phyloP scores from a whole-genome alignment of 805 yeast genomes.

The Starmera pachycereana region DNA sequence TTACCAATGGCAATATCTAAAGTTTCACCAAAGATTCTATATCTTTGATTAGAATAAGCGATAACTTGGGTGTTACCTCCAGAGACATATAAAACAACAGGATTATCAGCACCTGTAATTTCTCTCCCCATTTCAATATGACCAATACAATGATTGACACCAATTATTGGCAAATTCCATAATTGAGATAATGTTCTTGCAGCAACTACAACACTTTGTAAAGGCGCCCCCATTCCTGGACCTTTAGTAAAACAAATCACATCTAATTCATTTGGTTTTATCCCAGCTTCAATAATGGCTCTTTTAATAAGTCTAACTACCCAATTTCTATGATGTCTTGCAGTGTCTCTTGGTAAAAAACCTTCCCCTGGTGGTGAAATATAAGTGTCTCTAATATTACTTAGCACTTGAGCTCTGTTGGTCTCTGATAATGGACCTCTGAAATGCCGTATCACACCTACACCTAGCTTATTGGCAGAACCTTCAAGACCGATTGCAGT shows the following conservation, averaged over 20 bases:
- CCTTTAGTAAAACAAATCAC: constrained; percentile 94
- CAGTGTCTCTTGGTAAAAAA: constrained; percentile 91
- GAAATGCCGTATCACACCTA: constrained; percentile 78
- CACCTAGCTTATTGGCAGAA: constrained; percentile 93
- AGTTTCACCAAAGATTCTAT: constrained; percentile 98
- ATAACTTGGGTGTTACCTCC: constrained; percentile 99
- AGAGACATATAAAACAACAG: constrained; percentile 92
- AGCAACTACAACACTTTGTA: constrained; percentile 85
- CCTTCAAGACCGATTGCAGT: constrained; percentile 92
- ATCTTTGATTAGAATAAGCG: constrained; percentile 88
- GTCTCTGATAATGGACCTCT: constrained; percentile 42
- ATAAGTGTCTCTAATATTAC: constrained; percentile 94
- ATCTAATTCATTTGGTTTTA: constrained; percentile 44
- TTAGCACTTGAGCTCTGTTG: constrained; percentile 63
- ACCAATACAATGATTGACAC: constrained; percentile 96
- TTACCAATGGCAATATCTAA: constrained; percentile 96
- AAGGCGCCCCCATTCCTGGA: constrained; percentile 99
- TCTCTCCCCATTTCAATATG: constrained; percentile 99
- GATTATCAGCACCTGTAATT: constrained; percentile 95
- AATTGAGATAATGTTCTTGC: constrained; percentile 77
- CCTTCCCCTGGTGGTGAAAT: constrained; percentile 98
- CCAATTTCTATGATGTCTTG: constrained; percentile 95
- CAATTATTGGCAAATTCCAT: constrained; percentile 80
- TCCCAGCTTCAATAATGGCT: constrained; percentile 53
- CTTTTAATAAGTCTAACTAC: constrained; percentile 64